Percentiles rank a stretch among this genome's conserved stretches.
These are phyloP conservation scores for Phyllosticta capitalensis DNA, from an alignment of 2,329 filamentous ascomycete species.

Conservation along the genomic window DNA sequence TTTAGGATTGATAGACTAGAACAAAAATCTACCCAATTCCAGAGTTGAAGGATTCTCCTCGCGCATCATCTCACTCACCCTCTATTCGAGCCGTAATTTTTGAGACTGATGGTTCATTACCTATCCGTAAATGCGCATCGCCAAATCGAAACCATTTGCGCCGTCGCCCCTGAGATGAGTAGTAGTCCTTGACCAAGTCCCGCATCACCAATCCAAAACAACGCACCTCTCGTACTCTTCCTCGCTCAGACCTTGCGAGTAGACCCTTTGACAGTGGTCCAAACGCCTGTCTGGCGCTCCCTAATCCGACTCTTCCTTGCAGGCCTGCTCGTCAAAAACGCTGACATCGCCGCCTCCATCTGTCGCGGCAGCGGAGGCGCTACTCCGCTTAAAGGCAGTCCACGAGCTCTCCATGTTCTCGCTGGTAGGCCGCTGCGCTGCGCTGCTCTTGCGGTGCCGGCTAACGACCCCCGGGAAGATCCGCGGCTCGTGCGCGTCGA, in stretches of 20 bases:
- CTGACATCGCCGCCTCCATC: slow-evolving; percentile 7
- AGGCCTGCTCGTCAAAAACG: slow-evolving; percentile 6
- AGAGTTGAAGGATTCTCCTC: no score
- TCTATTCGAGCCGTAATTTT: background rate
- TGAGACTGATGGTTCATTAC: background rate
- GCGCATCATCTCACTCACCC: no score
- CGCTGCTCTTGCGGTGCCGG: slow-evolving; percentile 29
- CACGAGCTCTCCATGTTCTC: slow-evolving; percentile 1
- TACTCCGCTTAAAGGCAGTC: slow-evolving; percentile 2
- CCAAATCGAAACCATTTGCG: background rate
- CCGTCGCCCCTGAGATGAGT: background rate
- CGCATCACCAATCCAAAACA: background rate
- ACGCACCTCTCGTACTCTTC: background rate
- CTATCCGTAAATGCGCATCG: background rate
- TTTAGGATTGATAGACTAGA: no score
- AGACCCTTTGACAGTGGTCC: background rate
- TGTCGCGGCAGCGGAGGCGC: background rate
- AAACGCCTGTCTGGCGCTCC: background rate
- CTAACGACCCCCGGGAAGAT: slow-evolving; percentile 64
- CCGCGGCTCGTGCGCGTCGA: slow-evolving; percentile 51
- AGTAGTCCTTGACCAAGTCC: background rate
- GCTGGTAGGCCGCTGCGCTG: background rate
- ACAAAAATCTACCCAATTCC: no score
- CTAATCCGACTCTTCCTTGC: slow-evolving; percentile 3
- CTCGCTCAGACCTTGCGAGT: background rate